Evolutionary conservation across 116 monocot species (phyloP), one percentile per base, ranked within the genome.

Genomic region (Cymodocea nodosa): DNA sequence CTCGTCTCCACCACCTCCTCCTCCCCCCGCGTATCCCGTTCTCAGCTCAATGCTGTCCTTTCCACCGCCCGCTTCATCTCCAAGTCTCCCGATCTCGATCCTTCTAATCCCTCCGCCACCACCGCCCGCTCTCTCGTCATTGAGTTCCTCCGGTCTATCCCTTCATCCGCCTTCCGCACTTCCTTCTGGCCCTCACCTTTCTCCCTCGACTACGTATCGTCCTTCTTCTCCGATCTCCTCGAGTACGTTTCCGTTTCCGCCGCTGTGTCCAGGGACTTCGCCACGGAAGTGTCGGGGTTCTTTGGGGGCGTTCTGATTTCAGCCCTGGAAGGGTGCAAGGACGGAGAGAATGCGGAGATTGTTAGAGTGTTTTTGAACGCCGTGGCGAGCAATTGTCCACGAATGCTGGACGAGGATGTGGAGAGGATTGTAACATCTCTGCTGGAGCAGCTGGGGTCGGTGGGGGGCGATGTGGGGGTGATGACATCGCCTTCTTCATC

Each of bases 181-280:
- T 77, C 86, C 15, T 77, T 80, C 76, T 91, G 81, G 83, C 93
- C 88, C 23, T 85, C 74, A 53, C 74, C 83, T 50, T 83, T 74
- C 70, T 23, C 78, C 24, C 55, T 64, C 24, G 73, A 71, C 19
- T 44, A 67, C 40, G 63, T 78, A 66, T 68, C 77, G 53, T n/a
- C 65, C 13, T 85, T 88, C 78, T 78, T 85, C 61, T 55, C 67
- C 57, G 78, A 80, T 74, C 74, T 84, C 69, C 80, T 93, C 59
- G 51, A 56, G n/a, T 82, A 80, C 55, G 50, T 78, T 56, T 59
- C 84, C 52, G 25, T 20, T 23, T 84, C 92, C 30, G 65, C 84
- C 34, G 57, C 44, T 12, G 18, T 56, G 50, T 84, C 86, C 39
- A 68, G 76, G 5, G 77, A 73, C 53, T 59, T 91, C 57, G 35